Percentiles rank a stretch among this genome's conserved stretches.
phyloP scores from a whole-genome alignment of 2,329 filamentous ascomycete genomes.

The Cyanodermella asteris region DNA sequence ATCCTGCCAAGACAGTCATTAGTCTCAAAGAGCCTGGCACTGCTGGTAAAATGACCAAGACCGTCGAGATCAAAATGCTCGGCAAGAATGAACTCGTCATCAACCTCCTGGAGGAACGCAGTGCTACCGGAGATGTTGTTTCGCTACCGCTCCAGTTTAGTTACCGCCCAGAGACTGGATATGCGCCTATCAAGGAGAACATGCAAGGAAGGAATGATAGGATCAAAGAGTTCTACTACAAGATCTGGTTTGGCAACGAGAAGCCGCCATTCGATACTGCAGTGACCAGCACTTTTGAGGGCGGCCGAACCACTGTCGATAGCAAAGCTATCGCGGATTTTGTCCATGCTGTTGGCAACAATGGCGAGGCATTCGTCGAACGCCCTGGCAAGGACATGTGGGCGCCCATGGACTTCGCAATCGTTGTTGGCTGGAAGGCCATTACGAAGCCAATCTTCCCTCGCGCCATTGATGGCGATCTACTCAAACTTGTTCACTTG shows the following conservation, averaged over 20 bases:
- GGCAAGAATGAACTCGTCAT: constrained; percentile 62
- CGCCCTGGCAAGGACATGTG: constrained; percentile 82
- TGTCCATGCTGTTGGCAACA: constrained; percentile 96
- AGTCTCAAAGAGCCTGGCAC: constrained; percentile 69
- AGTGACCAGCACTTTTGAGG: constrained; percentile 74
- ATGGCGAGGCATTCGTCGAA: constrained; percentile 90
- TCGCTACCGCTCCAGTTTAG: constrained; percentile 70
- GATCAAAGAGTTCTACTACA: constrained; percentile 99
- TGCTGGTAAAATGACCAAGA: constrained; percentile 69
- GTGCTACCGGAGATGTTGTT: constrained; percentile 61
- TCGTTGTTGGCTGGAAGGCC: constrained; percentile 96
- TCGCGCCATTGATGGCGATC: constrained; percentile 80
- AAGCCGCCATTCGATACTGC: constrained; percentile 61
- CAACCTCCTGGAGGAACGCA: constrained; percentile 83
- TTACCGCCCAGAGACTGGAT: constrained; percentile 87
- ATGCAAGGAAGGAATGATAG: constrained; percentile 92
- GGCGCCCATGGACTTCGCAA: constrained; percentile 96
- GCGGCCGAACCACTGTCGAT: constrained; percentile 69
- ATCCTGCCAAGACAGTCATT: constrained; percentile 66
- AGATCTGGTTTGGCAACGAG: constrained; percentile 87
- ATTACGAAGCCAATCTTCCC: constrained; percentile 99
- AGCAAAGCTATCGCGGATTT: constrained; percentile 93
- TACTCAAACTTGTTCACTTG: constrained; percentile 86
- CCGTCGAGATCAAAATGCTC: constrained; percentile 61
- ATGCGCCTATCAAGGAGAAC: constrained; percentile 90